These are phyloP conservation scores for Fusarium sp. DNA, from an alignment of 2,329 filamentous ascomycete genomes.

Conservation along the genomic window DNA sequence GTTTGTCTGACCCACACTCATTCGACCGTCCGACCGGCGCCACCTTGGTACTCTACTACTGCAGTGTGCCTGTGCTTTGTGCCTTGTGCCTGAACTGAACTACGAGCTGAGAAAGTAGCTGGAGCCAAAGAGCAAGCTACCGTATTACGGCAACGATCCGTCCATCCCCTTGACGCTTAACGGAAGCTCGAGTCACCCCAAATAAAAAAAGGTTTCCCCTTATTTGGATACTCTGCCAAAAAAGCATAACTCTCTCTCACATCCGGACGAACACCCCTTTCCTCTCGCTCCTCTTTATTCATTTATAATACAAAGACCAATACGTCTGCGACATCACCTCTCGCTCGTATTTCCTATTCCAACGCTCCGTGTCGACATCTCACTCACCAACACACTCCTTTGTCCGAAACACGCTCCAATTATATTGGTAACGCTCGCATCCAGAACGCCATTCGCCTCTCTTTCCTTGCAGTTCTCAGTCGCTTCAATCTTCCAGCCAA, in stretches of 20 bases:
- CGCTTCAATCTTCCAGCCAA: constrained; percentile 29
- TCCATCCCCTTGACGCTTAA: constrained; percentile 36
- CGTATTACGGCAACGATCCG: constrained; percentile 45
- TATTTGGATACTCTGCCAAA: constrained; percentile 40
- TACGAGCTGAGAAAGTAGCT: constrained; percentile 43
- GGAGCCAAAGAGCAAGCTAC: constrained; percentile 29
- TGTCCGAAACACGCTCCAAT: constrained; percentile 51
- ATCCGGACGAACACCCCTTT: constrained; percentile 38
- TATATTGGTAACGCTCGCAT: constrained; percentile 55
- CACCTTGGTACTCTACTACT: constrained; percentile 38
- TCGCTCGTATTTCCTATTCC: too few relatives aligned
- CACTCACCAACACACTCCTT: constrained; percentile 44
- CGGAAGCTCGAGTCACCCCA: constrained; percentile 41
- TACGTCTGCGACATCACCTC: constrained; percentile 47
- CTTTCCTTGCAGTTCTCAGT: constrained; percentile 40
- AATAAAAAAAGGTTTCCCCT: constrained; percentile 40
- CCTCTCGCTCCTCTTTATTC: constrained; percentile 15
- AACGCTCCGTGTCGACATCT: too few relatives aligned
- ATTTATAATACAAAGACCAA: constrained; percentile 23
- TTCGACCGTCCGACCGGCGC: constrained; percentile 49
- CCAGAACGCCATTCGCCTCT: constrained; percentile 23
- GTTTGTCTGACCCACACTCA: constrained; percentile 47
- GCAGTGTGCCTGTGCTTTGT: constrained; percentile 35
- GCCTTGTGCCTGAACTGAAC: constrained; percentile 43
- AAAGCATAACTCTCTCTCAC: constrained; percentile 36